Evolutionary conservation across 495 filamentous ascomycete species (phyloP).

Genomic region (Clavariopsis aquatica): DNA sequence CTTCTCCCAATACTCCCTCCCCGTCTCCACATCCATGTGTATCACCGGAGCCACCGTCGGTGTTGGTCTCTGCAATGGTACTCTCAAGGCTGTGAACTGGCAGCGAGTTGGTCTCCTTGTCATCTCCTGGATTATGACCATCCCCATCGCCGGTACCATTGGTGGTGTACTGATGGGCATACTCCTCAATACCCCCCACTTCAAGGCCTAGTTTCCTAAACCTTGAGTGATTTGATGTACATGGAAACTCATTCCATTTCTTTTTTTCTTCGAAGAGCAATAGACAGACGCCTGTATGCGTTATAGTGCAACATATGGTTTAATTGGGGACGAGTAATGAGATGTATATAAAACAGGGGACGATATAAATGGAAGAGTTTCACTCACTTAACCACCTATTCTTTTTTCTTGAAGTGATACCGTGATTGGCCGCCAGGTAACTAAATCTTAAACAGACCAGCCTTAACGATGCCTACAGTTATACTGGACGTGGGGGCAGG

Average conservation of each 20-base stretch:
- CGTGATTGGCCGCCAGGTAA: too few species aligned
- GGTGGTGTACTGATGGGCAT: slow-evolving; percentile 63
- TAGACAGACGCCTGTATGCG: background rate
- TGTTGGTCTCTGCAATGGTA: slow-evolving; percentile 45
- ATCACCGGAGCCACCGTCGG: slow-evolving; percentile 47
- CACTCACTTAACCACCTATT: too few species aligned
- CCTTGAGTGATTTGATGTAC: background rate
- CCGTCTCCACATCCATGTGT: slow-evolving; percentile 48
- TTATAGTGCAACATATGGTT: background rate
- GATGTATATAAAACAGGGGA: too few species aligned
- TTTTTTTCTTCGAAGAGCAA: background rate
- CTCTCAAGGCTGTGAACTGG: slow-evolving; percentile 63
- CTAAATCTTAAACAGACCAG: too few species aligned
- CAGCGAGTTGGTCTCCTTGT: slow-evolving; percentile 54
- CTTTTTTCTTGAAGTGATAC: too few species aligned
- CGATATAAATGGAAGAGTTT: too few species aligned
- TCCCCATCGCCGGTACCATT: slow-evolving; percentile 63
- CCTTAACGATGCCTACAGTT: too few species aligned
- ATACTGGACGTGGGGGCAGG: too few species aligned
- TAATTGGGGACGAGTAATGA: background rate
- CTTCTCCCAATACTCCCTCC: slow-evolving; percentile 62
- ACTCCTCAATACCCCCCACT: slow-evolving; percentile 58
- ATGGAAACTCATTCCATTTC: background rate
- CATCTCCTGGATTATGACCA: slow-evolving; percentile 62
- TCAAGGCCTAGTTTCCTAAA: background rate